Base-by-base conservation (phyloP, 768 basidiomycete species). In the Lenzites betulinus region DNA sequence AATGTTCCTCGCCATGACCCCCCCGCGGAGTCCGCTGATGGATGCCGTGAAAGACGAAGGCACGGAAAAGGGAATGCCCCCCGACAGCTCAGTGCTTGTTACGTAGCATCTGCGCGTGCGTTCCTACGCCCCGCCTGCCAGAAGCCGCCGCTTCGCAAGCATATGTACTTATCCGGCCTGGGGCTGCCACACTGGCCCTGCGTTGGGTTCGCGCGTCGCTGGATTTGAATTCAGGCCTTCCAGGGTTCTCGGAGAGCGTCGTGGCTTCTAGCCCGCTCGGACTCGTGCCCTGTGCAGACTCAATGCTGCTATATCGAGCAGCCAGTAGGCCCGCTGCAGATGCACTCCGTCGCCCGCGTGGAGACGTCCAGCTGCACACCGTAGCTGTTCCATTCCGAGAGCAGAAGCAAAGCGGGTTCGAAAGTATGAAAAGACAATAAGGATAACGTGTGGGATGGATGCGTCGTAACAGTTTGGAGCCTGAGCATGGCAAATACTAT, bases 1-100 rank as follows among this genome's bases (percentile, higher is more conserved):
- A 38, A 67, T 71, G 64, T 71, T 63, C 41, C 66, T 72, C 47
- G 68, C 66, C n/a, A 62, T 70, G 54, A 66, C 70, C 1, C 60
- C 57, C n/a, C 66, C 66, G 3, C 61, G 58, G 9, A 67, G 63
- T 47, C 70, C 70, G 35, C 53, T 51, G 54, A 51, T 49, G 18
- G 22, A 25, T 20, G 33, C 54, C 47, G 54, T 61, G 60, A 56
- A 55, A 16, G 60, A 61, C 23, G 49, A 61, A 26, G 54, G 35
- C 16, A 51, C 48, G 30, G 60, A 61, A 42, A 61, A 55, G 49
- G 60, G 13, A 55, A 51, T 61, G 41, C 42, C 25, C 16, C 20
- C 48, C 42, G 53, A 61, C 33, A 38, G 22, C 39, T 42, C 59
- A 18, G 60, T 51, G 26, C 42, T 61, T 22, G 60, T 61, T 54